Evolutionary conservation across 148 eudicot species (phyloP).

Genomic region (Polygonum maritimum): DNA sequence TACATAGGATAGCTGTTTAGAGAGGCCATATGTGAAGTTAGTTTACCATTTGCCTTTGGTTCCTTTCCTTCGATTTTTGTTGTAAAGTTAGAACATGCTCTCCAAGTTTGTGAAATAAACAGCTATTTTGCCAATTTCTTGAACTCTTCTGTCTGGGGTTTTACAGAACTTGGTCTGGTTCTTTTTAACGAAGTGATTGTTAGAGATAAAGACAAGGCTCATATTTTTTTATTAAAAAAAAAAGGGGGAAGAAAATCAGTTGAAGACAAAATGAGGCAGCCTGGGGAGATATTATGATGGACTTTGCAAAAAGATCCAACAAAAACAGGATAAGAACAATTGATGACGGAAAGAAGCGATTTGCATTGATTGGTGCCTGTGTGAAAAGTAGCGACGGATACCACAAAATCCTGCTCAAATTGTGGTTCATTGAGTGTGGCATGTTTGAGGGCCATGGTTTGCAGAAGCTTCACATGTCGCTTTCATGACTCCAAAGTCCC

Average conservation of each 20-base stretch:
- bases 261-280: background rate
- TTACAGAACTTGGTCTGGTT: too few relatives aligned
- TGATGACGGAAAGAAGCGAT: background rate
- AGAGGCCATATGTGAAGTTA: background rate
- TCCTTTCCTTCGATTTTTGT: background rate
- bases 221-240: too few relatives aligned
- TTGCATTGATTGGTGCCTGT: background rate
- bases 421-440: background rate
- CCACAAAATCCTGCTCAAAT: background rate
- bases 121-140: background rate
- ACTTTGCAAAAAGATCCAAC: background rate
- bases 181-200: background rate
- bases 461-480: constrained; percentile 6
- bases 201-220: background rate
- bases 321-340: constrained; percentile 3
- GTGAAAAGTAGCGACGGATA: constrained; percentile 3
- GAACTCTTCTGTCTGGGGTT: background rate
- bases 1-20: constrained; percentile 7
- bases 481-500: background rate
- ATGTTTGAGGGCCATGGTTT: background rate
- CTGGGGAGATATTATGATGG: background rate
- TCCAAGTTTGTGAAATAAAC: constrained; percentile 4
- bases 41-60: constrained; percentile 3
- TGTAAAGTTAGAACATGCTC: constrained; percentile 8
- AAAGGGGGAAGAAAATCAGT: background rate